Evolutionary conservation across 2,329 filamentous ascomycete genomes (phyloP), one percentile per base, ranked within the genome.

Genomic region (Aspergillus persii): DNA sequence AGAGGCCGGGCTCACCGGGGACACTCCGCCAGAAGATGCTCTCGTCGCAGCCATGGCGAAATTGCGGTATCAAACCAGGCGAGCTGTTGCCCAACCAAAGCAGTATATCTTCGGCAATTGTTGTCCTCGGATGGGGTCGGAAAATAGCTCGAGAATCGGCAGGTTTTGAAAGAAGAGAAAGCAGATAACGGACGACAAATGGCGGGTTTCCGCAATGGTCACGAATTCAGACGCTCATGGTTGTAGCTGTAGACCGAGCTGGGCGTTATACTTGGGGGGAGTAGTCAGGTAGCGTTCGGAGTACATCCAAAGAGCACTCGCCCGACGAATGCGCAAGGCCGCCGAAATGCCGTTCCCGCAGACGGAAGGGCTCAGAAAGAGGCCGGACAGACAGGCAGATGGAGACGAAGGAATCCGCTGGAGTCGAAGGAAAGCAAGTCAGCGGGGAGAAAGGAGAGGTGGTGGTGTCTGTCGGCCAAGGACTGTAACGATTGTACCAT

Each of bases 1-100:
- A 12, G 75, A 73, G 52, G 68, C 61, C 47, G 75, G 71, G 57
- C 69, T 78, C 23, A 63, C 66, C 5, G 76, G 72, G 12, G 75
- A 74, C 51, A 67, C 65, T 12, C 63, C 58, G 49, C 67, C 73
- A 18, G 77, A 69, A 44, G 72, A 71, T 48, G 71, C 66, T 27
- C 67, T 54, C 52, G 73, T 67, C 58, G 69, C 70, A 48, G 71
- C 64, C 75, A 77, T 76, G 58, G 50, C 66, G 61, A 33, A 48
- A 46, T 39, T 36, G 54, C n/a, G 33, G 26, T 26, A 50, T 55
- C 15, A 33, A 29, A 47, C 26, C 26, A 48, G 29, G 27, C 18
- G 23, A 12, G 31, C 30, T 39, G n/a, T 9, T 36, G 12, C 29
- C 49, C 49, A 39, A 53, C 26, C 49, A 39, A 44, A 54, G 27